Conservation (phyloP, 257 asterid genomes). For the Leptodermis oblonga region DNA sequence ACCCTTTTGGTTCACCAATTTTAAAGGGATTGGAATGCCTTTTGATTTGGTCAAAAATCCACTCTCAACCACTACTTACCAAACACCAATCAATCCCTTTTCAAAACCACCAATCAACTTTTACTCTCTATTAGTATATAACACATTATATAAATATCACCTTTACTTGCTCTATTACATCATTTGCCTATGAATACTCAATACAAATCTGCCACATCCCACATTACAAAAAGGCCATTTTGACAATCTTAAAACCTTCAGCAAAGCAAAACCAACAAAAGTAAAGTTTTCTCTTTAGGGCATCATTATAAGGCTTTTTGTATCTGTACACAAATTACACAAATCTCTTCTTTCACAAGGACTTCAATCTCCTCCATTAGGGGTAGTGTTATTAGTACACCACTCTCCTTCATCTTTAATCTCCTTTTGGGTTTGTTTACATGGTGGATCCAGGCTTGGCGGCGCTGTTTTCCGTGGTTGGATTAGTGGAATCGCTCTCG, state of each 20-base stretch:
- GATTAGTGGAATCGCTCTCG: conserved; percentile 34
- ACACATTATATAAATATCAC: background rate
- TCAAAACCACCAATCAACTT: background rate
- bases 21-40: background rate
- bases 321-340: conserved; percentile 7
- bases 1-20: background rate
- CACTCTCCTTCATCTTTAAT: conserved; percentile 2
- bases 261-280: background rate
- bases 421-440: background rate
- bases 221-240: conserved; percentile 7
- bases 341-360: background rate
- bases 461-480: background rate
- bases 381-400: background rate
- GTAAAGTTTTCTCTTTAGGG: conserved; percentile 1
- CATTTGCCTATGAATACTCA: background rate
- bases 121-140: background rate
- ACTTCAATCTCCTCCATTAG: conserved; percentile 2
- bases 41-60: background rate
- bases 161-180: background rate
- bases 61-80: background rate
- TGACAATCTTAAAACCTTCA: background rate
- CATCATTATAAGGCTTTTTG: background rate
- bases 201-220: background rate
- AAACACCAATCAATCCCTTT: background rate
- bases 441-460: background rate